A percentile compares a stretch with the other conserved stretches of the same genome.
Conservation (phyloP, 352 stramenopile species). For the Vaucheria bursata region DNA sequence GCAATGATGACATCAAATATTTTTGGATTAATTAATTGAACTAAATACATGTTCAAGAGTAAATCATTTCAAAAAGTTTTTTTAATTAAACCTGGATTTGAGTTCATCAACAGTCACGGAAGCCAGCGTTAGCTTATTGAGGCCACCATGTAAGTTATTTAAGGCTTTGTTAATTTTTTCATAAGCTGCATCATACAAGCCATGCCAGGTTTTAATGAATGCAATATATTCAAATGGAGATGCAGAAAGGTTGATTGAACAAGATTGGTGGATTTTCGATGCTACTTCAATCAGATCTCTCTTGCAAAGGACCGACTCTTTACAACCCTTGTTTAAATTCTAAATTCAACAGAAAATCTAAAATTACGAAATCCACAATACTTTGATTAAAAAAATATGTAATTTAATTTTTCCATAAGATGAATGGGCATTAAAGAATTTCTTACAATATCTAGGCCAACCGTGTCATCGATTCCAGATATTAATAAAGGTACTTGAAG, state of each 20-base stretch:
- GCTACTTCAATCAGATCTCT: background rate
- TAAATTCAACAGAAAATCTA: no score
- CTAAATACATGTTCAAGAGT: no score
- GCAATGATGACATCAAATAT: no score
- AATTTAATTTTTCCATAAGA: no score
- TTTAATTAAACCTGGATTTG: constrained; percentile 57
- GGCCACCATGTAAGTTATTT: constrained; percentile 69
- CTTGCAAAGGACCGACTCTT: no score
- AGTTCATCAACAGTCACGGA: constrained; percentile 78
- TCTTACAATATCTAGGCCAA: no score
- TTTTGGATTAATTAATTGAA: no score
- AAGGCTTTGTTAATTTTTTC: constrained; percentile 74
- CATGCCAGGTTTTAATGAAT: constrained; percentile 69
- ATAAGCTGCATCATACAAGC: constrained; percentile 63
- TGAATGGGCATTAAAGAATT: no score
- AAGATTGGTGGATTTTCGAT: background rate
- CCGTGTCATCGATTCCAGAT: constrained; percentile 48
- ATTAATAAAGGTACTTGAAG: constrained; percentile 62
- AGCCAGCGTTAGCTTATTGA: constrained; percentile 79
- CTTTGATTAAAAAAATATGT: no score
- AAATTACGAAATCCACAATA: no score
- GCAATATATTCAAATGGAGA: constrained; percentile 70
- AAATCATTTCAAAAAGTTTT: no score
- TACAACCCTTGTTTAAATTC: no score
- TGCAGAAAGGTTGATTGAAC: constrained; percentile 55